These are phyloP conservation scores for Cladophialophora exuberans DNA, from an alignment of 2,329 filamentous ascomycete genomes.

Conservation along the genomic window DNA sequence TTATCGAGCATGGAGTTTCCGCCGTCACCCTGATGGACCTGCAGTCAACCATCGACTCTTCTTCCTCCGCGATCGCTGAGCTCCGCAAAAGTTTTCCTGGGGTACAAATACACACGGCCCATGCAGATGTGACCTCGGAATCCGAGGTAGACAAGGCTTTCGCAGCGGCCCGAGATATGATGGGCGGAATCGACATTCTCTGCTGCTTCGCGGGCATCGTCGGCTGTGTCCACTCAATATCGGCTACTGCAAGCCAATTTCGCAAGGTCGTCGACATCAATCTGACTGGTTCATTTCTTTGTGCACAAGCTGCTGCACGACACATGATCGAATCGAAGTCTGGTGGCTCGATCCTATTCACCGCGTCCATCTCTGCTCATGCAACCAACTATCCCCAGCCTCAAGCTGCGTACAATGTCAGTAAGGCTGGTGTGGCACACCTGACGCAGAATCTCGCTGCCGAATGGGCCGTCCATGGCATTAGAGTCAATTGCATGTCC, in stretches of 20 bases:
- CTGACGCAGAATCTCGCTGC: constrained; percentile 69
- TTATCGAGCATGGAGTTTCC: constrained; percentile 68
- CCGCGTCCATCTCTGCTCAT: constrained; percentile 62
- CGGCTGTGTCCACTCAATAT: constrained; percentile 62
- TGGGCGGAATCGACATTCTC: constrained; percentile 46
- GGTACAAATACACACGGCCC: constrained; percentile 53
- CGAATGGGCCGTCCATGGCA: constrained; percentile 73
- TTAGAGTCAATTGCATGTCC: constrained; percentile 70
- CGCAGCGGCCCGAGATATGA: constrained; percentile 40
- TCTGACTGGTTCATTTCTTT: constrained; percentile 70
- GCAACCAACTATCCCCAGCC: constrained; percentile 64
- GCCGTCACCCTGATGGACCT: constrained; percentile 66
- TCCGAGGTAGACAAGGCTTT: constrained; percentile 50
- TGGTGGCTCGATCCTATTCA: constrained; percentile 69
- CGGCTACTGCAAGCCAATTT: constrained; percentile 63
- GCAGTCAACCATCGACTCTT: constrained; percentile 43
- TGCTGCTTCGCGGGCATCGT: constrained; percentile 72
- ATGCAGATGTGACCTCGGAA: constrained; percentile 63
- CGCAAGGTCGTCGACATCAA: constrained; percentile 71
- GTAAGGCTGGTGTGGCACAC: constrained; percentile 68
- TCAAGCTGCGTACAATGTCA: constrained; percentile 71
- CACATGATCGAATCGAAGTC: constrained; percentile 56
- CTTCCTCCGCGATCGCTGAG: constrained; percentile 47
- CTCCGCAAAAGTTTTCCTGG: constrained; percentile 60
- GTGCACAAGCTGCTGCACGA: constrained; percentile 65